Base-by-base conservation (phyloP, 352 stramenopile species). In the Plasmopara viticola region DNA sequence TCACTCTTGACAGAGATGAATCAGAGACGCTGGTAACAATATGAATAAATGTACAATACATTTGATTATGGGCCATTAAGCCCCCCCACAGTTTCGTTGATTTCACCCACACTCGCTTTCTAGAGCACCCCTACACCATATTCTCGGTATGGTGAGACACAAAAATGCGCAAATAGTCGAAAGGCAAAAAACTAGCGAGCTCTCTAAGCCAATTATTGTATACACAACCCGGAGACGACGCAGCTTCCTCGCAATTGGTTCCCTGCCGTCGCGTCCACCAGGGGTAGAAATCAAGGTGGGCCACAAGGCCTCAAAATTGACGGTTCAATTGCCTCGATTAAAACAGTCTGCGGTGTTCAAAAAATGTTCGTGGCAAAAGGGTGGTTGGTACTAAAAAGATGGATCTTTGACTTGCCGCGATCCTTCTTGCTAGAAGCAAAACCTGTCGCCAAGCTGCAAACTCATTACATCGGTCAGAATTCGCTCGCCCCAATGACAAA, bases 321-420 rank as follows among this genome's bases (percentile, higher is more conserved):
- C 77, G 74, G 58, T 88, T 88, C 47, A 94, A 73, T 48, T 90
- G 83, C 7, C 52, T 66, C 28, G 93, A 70, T 53, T 90, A 78
- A 17, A 67, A 50, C 9, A 95, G 60, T 29, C 69, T 60, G 9
- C 67, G 71, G 66, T 60, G 48, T 76, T 86, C 41, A 95, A 50
- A 46, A 80, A 90, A 46, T 90, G 63, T 28, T 82, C 58, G 6
- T 66, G 63, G 28, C 83, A 95, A 59, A 92, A 94, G 33, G n/a
- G n/a, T n/a, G n/a, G n/a, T n/a, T n/a, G n/a, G n/a, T n/a, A n/a
- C n/a, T n/a, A n/a, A n/a, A n/a, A n/a, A n/a, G n/a, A n/a, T n/a
- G n/a, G n/a, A 55, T 68, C 34, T 77, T 74, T 54, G 87, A 74
- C 13, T 44, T 60, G n/a, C 57, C 33, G 12, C 55, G 44, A 17